Percentiles rank a stretch among this genome's conserved stretches.
Conservation (phyloP, 805 yeast genomes). For the Brettanomyces sp. region DNA sequence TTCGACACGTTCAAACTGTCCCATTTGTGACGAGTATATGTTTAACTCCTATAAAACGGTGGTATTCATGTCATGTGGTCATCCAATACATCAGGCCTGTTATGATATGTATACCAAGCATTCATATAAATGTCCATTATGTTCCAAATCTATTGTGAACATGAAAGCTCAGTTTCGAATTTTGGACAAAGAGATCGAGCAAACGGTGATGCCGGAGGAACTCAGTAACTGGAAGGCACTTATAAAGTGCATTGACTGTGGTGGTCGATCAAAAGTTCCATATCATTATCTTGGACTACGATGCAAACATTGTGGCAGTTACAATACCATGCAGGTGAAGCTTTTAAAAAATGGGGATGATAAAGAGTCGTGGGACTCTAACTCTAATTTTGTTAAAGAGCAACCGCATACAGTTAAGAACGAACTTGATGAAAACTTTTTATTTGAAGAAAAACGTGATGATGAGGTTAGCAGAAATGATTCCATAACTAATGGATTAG, state of each 20-base stretch:
- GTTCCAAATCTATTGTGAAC: slow-evolving; percentile 75
- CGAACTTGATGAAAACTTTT: slow-evolving; percentile 25
- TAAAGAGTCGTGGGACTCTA: slow-evolving; percentile 8
- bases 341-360: slow-evolving; percentile 54
- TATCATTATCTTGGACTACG: slow-evolving; percentile 83
- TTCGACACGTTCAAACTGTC: slow-evolving; percentile 85
- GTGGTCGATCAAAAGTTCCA: slow-evolving; percentile 62
- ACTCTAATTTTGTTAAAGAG: neutral
- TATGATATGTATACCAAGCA: slow-evolving; percentile 74
- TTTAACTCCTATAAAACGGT: slow-evolving; percentile 75
- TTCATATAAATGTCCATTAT: slow-evolving; percentile 84
- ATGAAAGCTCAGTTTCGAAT: slow-evolving; percentile 86
- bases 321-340: slow-evolving; percentile 71
- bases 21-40: slow-evolving; percentile 86
- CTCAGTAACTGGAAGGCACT: slow-evolving; percentile 67
- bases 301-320: slow-evolving; percentile 80
- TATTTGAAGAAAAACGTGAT: slow-evolving; percentile 13
- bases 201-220: slow-evolving; percentile 74
- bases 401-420: slow-evolving; percentile 10
- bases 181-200: slow-evolving; percentile 70
- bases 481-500: slow-evolving; percentile 8
- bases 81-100: slow-evolving; percentile 82
- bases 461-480: slow-evolving; percentile 14
- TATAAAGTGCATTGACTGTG: slow-evolving; percentile 79
- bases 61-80: slow-evolving; percentile 91